Conservation (phyloP, 192 early-diverging fungal species). For the Backusella circina region DNA sequence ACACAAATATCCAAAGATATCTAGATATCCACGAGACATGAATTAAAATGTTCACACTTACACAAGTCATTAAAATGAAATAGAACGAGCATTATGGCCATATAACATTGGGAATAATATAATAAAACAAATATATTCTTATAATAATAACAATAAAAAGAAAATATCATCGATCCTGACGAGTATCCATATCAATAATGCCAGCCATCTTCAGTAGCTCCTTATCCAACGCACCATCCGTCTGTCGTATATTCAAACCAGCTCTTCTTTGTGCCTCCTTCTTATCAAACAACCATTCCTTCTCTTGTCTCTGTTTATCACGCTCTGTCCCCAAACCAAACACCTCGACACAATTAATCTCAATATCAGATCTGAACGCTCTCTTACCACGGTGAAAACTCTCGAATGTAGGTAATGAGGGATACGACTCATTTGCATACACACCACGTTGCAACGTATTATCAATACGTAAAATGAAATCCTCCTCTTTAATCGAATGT, state of each 20-base stretch:
- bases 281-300: slow-evolving; percentile 51
- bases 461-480: slow-evolving; percentile 42
- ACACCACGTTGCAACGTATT: slow-evolving; percentile 45
- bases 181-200: slow-evolving; percentile 25
- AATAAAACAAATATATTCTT: background rate
- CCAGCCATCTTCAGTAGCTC: slow-evolving; percentile 36
- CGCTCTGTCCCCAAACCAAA: slow-evolving; percentile 48
- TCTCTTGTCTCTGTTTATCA: slow-evolving; percentile 36
- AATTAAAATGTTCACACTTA: background rate
- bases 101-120: too few relatives aligned
- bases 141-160: background rate
- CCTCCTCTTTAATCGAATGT: slow-evolving; percentile 14
- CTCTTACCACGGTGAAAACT: slow-evolving; percentile 2
- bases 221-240: slow-evolving; percentile 39
- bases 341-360: slow-evolving; percentile 47
- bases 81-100: too few relatives aligned
- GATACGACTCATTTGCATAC: slow-evolving; percentile 41
- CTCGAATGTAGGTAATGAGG: slow-evolving; percentile 26
- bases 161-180: slow-evolving; percentile 12
- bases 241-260: slow-evolving; percentile 35
- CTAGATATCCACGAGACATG: background rate
- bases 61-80: background rate
- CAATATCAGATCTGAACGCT: slow-evolving; percentile 35
- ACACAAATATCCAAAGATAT: background rate
- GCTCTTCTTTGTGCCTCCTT: slow-evolving; percentile 41